A percentile compares a stretch with the other conserved stretches of the same genome.
Evolutionary conservation across 2,329 filamentous ascomycete species (phyloP).

Genomic region (Pyricularia grisea): DNA sequence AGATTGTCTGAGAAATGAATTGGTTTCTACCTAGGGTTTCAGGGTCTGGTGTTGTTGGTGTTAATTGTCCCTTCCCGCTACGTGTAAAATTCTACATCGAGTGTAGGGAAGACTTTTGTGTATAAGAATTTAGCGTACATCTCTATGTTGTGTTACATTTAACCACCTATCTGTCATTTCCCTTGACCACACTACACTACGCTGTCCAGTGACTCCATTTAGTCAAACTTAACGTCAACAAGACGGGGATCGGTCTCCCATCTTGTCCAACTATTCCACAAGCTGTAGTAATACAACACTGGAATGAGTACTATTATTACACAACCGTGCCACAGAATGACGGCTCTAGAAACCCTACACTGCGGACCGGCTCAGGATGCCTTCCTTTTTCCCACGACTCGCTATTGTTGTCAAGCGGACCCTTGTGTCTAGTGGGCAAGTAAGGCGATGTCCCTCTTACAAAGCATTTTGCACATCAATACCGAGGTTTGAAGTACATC

Average conservation of each 20-base stretch:
- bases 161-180: neutral
- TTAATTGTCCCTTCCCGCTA: neutral
- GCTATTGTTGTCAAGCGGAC: neutral
- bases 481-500: neutral
- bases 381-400: neutral
- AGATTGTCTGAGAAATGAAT: neutral
- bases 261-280: neutral
- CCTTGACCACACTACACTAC: neutral
- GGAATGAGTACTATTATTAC: neutral
- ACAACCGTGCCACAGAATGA: neutral
- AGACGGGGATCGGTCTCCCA: neutral
- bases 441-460: neutral
- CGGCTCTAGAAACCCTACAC: neutral
- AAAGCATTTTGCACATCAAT: neutral
- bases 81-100: neutral
- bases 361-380: neutral
- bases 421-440: neutral
- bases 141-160: neutral
- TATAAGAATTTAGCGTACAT: constrained; percentile 2
- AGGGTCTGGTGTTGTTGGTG: neutral
- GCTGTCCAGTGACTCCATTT: neutral
- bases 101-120: neutral
- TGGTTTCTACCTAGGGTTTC: neutral
- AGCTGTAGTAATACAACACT: neutral
- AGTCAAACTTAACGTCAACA: neutral